phyloP scores from a whole-genome alignment of 164 flowering plant genomes.

The Annona squamosa region DNA sequence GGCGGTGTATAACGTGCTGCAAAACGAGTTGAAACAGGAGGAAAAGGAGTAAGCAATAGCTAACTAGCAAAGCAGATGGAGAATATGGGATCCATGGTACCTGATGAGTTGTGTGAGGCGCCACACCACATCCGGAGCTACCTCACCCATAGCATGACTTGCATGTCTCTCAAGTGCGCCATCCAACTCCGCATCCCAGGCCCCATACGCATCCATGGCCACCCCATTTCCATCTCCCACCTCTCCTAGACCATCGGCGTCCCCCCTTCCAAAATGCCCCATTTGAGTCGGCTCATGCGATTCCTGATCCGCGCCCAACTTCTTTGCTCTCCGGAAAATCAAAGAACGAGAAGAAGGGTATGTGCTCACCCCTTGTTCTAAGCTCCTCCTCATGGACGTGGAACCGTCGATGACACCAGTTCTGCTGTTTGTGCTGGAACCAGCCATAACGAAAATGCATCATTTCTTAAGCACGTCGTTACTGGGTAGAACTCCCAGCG shows the following conservation, averaged over 20 bases:
- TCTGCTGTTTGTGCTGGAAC: conserved; percentile 11
- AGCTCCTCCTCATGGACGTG: background rate
- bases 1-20: no score
- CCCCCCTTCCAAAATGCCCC: background rate
- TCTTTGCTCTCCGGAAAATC: background rate
- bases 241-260: no score
- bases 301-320: conserved; percentile 5
- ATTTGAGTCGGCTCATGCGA: background rate
- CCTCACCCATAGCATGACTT: background rate
- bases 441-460: background rate
- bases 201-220: conserved; percentile 9
- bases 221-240: no score
- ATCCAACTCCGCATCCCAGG: conserved; percentile 1
- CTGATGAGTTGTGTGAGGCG: background rate
- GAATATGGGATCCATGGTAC: background rate
- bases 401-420: background rate
- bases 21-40: no score
- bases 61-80: background rate
- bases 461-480: background rate
- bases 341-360: conserved; percentile 2
- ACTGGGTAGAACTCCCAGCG: background rate
- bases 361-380: conserved; percentile 2
- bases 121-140: background rate
- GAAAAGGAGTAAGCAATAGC: no score
- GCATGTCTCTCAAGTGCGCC: conserved; percentile 6